Base-by-base conservation (phyloP, 768 basidiomycete species). In the Calocera cornea region DNA sequence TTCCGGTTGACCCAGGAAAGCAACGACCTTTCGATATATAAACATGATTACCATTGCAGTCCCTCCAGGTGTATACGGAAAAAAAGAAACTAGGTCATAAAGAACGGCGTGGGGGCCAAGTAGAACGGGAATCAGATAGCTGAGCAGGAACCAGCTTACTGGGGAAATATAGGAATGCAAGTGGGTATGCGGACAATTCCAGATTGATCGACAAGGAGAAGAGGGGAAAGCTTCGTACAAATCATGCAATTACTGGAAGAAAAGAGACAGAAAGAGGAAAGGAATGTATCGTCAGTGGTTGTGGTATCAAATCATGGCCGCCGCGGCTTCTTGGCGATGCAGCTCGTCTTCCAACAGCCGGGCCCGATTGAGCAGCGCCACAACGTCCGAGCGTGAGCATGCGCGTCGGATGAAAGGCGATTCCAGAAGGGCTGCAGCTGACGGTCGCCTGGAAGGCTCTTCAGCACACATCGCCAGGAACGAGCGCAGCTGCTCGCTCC, bases 311-410 rank as follows among this genome's bases (percentile, higher is more conserved):
- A 60, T 33, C 54, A 27, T 60, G 11, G 54, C 54, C 19, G 44
- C 44, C 54, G 27, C 54, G 22, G 54, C 54, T 33, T 60, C 54
- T 22, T 60, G 54, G 54, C 54, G 68, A 63, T 67, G 69, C 8
- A 71, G 64, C 33, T 74, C 66, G 69, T 84, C 81, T 77, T 90
- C 88, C 68, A 89, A 86, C 34, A 83, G 77, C 73, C 82, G 83
- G 74, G 88, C 89, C 69, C 86, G 84, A 44, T 83, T 78, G 49
- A 90, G 81, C 41, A 90, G 78, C 69, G 87, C 84, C 29, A 85
- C 77, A 68, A 89, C 83, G n/a, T 87, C 86, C 27, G 79, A 73
- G 22, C 87, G 85, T 22, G 87, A 86, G 72, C 86, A 87, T 0
- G 87, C 85, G 67, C 84, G 87, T 66, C 83, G 83, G 66, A 89